A percentile compares a stretch with the other conserved stretches of the same genome.
Evolutionary conservation across 768 basidiomycete species (phyloP).

Genomic region (Nevesoporus exiguus): DNA sequence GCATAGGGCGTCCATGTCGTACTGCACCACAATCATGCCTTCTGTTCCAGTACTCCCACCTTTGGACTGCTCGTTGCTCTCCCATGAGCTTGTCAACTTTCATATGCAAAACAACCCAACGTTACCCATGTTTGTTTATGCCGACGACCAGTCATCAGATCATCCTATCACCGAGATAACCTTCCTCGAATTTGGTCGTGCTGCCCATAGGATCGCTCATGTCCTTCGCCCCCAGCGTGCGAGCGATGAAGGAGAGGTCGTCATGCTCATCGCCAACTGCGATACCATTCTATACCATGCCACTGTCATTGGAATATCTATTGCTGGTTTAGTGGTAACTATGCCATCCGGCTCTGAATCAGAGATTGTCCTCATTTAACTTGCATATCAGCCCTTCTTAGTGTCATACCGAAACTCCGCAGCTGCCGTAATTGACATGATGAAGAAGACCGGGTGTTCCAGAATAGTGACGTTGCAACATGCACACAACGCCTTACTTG

Average conservation of each 20-base stretch:
- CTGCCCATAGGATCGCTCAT: not conserved
- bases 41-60: not conserved
- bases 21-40: no score
- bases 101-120: not conserved
- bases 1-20: no score
- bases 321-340: conserved; percentile 35
- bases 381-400: conserved; percentile 27
- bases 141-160: no score
- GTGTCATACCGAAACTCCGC: conserved; percentile 41
- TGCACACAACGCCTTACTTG: conserved; percentile 14
- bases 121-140: not conserved
- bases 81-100: not conserved
- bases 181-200: not conserved
- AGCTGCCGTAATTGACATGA: conserved; percentile 32
- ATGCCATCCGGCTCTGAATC: conserved; percentile 26
- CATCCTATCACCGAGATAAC: not conserved
- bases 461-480: conserved; percentile 15
- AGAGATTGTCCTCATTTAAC: conserved; percentile 10
- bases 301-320: conserved; percentile 33
- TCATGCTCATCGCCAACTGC: conserved; percentile 9
- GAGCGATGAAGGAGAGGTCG: conserved; percentile 11
- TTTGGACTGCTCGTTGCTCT: not conserved
- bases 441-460: conserved; percentile 18
- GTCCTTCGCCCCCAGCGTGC: not conserved
- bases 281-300: conserved; percentile 32